A percentile compares a stretch with the other conserved stretches of the same genome.
Evolutionary conservation across 2,329 filamentous ascomycete species (phyloP).

Genomic region (Aspergillus fumigatus): DNA sequence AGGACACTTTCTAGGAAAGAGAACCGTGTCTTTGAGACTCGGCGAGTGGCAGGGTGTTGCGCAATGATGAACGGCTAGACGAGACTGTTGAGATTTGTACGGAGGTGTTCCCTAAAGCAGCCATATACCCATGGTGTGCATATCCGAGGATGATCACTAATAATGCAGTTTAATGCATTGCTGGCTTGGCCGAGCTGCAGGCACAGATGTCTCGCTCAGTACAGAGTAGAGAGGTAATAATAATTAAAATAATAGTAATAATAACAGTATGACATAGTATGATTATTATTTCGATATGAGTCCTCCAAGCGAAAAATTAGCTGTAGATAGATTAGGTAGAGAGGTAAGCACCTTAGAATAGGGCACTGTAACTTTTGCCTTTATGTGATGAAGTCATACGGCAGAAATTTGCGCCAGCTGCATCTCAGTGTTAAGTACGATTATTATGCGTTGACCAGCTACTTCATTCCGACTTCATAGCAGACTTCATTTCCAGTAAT

Average conservation of each 20-base stretch:
- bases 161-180: neutral
- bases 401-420: too few relatives aligned
- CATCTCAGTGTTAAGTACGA: neutral
- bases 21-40: slow-evolving; percentile 14
- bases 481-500: too few relatives aligned
- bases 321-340: too few relatives aligned
- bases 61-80: neutral
- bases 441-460: neutral
- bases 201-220: too few relatives aligned
- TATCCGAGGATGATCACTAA: neutral
- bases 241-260: neutral
- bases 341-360: too few relatives aligned
- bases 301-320: neutral
- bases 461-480: neutral
- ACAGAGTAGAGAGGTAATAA: too few relatives aligned
- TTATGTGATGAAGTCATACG: too few relatives aligned
- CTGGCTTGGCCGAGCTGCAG: neutral
- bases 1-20: slow-evolving; percentile 22
- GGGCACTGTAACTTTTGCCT: too few relatives aligned
- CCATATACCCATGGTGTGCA: neutral
- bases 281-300: neutral
- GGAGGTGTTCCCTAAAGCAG: slow-evolving; percentile 1
- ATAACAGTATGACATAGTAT: neutral
- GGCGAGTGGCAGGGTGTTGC: too few relatives aligned
- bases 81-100: neutral